Percentiles rank a stretch among this genome's conserved stretches.
phyloP scores from a whole-genome alignment of 2,329 filamentous ascomycete genomes.

The Septoria petroselini region DNA sequence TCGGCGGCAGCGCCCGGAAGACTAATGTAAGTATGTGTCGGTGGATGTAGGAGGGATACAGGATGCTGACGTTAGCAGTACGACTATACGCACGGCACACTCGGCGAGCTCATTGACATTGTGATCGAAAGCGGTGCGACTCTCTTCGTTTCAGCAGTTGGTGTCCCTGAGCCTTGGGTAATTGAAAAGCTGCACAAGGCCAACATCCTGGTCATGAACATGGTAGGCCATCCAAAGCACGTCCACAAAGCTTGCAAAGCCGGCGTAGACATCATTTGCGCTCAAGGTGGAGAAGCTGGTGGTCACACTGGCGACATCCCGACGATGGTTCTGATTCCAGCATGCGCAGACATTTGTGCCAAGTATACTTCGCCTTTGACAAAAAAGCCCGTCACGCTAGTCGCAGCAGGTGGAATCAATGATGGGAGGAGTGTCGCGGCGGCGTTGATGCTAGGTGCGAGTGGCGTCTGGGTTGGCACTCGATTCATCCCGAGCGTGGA shows the following conservation, averaged over 20 bases:
- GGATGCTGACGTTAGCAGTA: conserved; percentile 47
- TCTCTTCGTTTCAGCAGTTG: conserved; percentile 93
- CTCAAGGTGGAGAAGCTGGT: conserved; percentile 93
- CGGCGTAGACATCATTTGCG: conserved; percentile 92
- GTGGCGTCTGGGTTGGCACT: conserved; percentile 91
- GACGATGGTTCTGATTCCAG: conserved; percentile 84
- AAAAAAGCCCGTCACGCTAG: conserved; percentile 78
- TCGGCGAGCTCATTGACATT: conserved; percentile 80
- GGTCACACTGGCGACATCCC: conserved; percentile 75
- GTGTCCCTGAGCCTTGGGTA: conserved; percentile 78
- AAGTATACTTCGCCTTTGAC: conserved; percentile 82
- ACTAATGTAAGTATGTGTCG: conserved; percentile 53
- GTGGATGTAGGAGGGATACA: too few species aligned
- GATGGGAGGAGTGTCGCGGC: conserved; percentile 87
- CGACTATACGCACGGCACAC: conserved; percentile 98
- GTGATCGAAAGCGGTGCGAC: conserved; percentile 85
- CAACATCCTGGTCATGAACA: conserved; percentile 96
- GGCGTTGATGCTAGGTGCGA: conserved; percentile 84
- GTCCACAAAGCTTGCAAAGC: conserved; percentile 88
- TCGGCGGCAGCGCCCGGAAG: conserved; percentile 88
- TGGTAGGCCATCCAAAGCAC: conserved; percentile 99
- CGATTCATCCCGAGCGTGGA: conserved; percentile 81
- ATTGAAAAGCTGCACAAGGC: conserved; percentile 84
- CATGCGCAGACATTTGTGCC: conserved; percentile 76
- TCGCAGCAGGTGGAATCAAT: conserved; percentile 88